phyloP scores from a whole-genome alignment of 2,329 filamentous ascomycete genomes.

The Aspergillus viridinutans region DNA sequence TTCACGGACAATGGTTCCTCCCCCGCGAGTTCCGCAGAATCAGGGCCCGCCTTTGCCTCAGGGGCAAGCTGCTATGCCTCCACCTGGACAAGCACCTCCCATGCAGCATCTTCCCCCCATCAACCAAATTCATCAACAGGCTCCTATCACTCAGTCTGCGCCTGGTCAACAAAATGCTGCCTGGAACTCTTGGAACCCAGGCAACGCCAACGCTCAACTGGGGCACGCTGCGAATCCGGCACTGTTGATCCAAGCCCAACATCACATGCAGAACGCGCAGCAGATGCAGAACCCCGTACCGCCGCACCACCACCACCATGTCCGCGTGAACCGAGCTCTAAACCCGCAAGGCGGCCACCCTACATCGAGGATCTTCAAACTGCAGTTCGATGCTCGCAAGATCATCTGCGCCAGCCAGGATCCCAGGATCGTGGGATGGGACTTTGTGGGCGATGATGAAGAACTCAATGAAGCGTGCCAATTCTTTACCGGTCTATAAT shows the following conservation, averaged over 20 bases:
- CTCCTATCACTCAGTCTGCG: background rate
- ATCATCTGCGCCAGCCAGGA: constrained; percentile 95
- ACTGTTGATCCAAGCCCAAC: background rate
- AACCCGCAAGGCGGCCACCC: constrained; percentile 30
- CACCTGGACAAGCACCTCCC: background rate
- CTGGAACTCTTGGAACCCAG: background rate
- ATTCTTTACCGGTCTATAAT: constrained; percentile 61
- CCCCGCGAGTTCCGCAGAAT: constrained; percentile 4
- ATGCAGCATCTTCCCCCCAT: background rate
- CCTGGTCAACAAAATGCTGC: background rate
- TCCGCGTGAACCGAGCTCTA: constrained; percentile 14
- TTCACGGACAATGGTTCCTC: background rate
- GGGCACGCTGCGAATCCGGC: background rate
- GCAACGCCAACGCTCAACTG: background rate
- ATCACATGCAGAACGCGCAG: background rate
- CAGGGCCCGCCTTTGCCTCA: constrained; percentile 13
- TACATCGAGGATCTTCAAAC: constrained; percentile 77
- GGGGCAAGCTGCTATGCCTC: background rate
- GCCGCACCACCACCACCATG: background rate
- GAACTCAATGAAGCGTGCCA: constrained; percentile 72
- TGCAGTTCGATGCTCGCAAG: constrained; percentile 89
- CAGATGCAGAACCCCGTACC: background rate
- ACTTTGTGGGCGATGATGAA: constrained; percentile 83
- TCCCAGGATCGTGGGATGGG: constrained; percentile 90
- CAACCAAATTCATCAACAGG: background rate